phyloP scores from a whole-genome alignment of 176 grass and related monocot genomes.

The Rhynchospora pubera region DNA sequence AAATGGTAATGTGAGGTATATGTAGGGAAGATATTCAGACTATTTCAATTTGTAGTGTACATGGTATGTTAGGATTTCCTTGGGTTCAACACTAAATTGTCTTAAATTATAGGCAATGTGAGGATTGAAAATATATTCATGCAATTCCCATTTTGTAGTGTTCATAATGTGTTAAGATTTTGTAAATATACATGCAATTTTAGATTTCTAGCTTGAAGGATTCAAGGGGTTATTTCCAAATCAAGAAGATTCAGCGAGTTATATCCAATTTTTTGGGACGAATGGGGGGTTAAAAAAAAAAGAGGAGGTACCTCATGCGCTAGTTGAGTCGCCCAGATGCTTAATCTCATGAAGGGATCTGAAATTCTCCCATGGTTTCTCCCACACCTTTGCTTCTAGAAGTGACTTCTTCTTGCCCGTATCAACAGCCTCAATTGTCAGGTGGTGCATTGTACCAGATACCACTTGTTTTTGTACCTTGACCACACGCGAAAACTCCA shows the following conservation, averaged over 20 bases:
- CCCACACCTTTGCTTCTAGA: conserved; percentile 76
- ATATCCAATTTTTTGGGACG: too few species aligned
- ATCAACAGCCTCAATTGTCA: conserved; percentile 51
- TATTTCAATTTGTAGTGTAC: background rate
- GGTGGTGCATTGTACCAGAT: conserved; percentile 46
- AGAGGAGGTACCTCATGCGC: conserved; percentile 14
- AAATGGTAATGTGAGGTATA: background rate
- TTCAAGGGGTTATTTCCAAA: too few species aligned
- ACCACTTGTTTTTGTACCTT: conserved; percentile 56
- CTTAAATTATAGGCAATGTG: background rate
- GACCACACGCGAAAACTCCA: conserved; percentile 47
- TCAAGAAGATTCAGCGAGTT: too few species aligned
- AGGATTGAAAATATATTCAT: too few species aligned
- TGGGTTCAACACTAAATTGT: background rate
- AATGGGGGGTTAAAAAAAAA: background rate
- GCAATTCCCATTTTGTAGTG: too few species aligned
- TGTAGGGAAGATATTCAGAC: background rate
- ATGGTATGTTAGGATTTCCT: background rate
- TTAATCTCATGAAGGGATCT: conserved; percentile 67
- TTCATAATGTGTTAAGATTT: too few species aligned
- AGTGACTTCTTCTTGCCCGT: conserved; percentile 33
- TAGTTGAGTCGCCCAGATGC: conserved; percentile 24
- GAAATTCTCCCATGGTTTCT: conserved; percentile 51
- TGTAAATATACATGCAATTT: too few species aligned
- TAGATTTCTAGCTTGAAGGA: too few species aligned